Conservation (phyloP, 768 basidiomycete species). For the Boletus fagicola region DNA sequence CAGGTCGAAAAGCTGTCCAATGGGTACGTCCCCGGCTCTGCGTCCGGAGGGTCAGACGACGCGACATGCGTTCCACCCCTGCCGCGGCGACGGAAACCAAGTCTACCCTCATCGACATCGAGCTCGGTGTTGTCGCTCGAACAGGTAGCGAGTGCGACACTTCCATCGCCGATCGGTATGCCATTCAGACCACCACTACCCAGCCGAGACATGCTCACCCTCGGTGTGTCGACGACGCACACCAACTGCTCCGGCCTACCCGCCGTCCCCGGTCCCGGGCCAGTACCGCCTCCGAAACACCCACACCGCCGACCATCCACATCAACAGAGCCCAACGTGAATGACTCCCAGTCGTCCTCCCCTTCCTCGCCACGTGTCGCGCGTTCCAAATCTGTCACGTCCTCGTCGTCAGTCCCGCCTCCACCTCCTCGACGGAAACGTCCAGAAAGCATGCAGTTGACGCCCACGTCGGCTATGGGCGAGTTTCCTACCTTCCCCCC, state of each 20-base stretch:
- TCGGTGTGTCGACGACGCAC: conserved; percentile 3
- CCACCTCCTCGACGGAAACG: conserved; percentile 51
- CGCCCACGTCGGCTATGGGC: conserved; percentile 9
- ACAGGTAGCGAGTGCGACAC: conserved; percentile 40
- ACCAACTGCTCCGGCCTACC: background rate
- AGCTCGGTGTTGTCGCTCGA: conserved; percentile 39
- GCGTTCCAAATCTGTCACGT: conserved; percentile 54
- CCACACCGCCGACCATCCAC: conserved; percentile 47
- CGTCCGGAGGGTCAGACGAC: conserved; percentile 22
- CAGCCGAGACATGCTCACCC: conserved; percentile 16
- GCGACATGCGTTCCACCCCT: conserved; percentile 31
- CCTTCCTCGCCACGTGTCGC: conserved; percentile 40
- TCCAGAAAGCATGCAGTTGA: conserved; percentile 66
- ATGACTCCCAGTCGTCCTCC: conserved; percentile 27
- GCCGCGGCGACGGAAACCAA: conserved; percentile 37
- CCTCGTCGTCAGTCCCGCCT: conserved; percentile 36
- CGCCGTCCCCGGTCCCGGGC: conserved; percentile 25
- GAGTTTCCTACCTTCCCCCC: conserved; percentile 16
- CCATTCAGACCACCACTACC: conserved; percentile 27
- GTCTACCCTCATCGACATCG: conserved; percentile 34
- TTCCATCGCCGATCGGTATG: conserved; percentile 16
- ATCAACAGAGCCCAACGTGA: conserved; percentile 21
- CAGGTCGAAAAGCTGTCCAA: conserved; percentile 1
- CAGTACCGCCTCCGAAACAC: conserved; percentile 49
- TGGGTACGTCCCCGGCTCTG: conserved; percentile 1